Evolutionary conservation across 257 asterid genomes (phyloP).

Genomic region (Solanum sitiens): DNA sequence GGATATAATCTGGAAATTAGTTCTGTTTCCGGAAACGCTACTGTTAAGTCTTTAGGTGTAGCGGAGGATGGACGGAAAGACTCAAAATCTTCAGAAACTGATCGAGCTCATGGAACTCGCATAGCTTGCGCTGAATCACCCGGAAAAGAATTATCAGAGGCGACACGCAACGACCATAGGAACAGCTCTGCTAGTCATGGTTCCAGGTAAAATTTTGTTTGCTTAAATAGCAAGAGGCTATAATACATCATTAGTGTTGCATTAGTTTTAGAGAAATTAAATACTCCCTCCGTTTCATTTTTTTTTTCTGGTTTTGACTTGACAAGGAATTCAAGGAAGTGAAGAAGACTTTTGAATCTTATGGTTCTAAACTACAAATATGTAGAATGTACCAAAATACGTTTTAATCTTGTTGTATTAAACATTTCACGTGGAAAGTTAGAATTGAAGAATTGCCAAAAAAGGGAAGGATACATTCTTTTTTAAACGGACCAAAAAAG

Average conservation of each 20-base stretch:
- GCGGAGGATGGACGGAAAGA: slow-evolving; percentile 14
- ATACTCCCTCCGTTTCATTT: background rate
- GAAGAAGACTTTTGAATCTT: background rate
- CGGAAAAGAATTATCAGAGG: slow-evolving; percentile 10
- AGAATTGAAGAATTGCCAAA: background rate
- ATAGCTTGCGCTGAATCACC: slow-evolving; percentile 7
- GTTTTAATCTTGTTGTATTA: background rate
- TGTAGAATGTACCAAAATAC: no score
- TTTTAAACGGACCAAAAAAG: background rate
- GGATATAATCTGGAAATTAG: slow-evolving; percentile 5
- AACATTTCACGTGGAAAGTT: no score
- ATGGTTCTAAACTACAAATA: background rate
- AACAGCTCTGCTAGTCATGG: slow-evolving; percentile 36
- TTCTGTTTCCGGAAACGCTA: background rate
- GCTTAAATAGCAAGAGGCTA: background rate
- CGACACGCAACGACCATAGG: slow-evolving; percentile 23
- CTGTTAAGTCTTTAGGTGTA: background rate
- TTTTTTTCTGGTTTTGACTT: background rate
- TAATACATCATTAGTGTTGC: background rate
- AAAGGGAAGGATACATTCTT: background rate
- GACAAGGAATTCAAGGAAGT: background rate
- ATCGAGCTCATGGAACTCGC: slow-evolving; percentile 3
- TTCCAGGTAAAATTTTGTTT: slow-evolving; percentile 41
- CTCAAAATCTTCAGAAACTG: slow-evolving; percentile 13
- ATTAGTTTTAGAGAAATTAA: background rate